These are phyloP conservation scores for Castanea sativa DNA, from an alignment of 306 rosid genomes.

Conservation along the genomic window DNA sequence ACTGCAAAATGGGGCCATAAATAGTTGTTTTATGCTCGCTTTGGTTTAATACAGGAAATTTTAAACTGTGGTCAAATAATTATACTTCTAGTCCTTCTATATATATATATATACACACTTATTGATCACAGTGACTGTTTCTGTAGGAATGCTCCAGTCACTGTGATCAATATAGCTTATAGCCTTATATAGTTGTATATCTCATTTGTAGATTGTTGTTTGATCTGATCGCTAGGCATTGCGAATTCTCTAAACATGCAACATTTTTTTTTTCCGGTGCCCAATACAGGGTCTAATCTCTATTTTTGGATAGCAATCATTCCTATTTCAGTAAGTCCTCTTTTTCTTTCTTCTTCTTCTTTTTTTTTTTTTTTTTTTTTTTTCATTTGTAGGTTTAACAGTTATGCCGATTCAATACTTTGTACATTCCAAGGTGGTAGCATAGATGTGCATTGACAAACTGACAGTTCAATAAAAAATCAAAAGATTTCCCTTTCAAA, in stretches of 20 bases:
- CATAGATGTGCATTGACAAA: background rate
- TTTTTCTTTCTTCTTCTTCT: slow-evolving; percentile 18
- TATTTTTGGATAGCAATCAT: slow-evolving; percentile 96
- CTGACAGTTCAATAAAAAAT: background rate
- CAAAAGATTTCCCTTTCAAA: background rate
- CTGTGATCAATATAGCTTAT: background rate
- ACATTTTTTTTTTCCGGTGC: slow-evolving; percentile 3
- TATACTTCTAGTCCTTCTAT: background rate
- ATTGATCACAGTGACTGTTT: background rate
- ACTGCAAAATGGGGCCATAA: slow-evolving; percentile 6
- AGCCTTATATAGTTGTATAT: background rate
- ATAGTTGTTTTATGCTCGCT: background rate
- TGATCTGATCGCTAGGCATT: slow-evolving; percentile 12
- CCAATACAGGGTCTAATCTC: slow-evolving; percentile 80
- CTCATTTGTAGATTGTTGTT: background rate
- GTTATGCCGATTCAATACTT: background rate
- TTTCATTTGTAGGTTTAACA: background rate
- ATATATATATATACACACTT: background rate
- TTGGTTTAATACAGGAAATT: background rate
- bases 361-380: slow-evolving; percentile 18
- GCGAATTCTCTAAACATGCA: slow-evolving; percentile 23
- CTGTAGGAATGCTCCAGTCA: slow-evolving; percentile 4
- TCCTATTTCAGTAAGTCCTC: slow-evolving; percentile 71
- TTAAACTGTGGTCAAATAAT: background rate
- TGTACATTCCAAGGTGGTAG: background rate